Conservation (phyloP, 2,329 filamentous ascomycete genomes). For the Trichophaea hybrida region DNA sequence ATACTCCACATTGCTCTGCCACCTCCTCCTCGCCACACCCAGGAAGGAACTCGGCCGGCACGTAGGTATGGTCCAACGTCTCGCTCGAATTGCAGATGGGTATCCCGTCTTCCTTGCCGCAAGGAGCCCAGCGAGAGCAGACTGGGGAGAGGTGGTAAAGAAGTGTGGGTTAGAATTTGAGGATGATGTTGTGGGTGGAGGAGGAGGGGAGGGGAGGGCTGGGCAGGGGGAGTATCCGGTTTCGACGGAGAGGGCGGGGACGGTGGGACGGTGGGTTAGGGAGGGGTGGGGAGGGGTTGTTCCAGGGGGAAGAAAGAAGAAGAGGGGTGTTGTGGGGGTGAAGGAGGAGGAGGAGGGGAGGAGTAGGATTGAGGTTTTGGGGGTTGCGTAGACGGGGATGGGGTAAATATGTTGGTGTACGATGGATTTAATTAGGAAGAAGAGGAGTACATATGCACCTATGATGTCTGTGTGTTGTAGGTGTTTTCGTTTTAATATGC, state of each 20-base stretch:
- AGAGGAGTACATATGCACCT: too few species aligned
- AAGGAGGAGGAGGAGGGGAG: neutral
- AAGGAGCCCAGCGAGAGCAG: slow-evolving; percentile 55
- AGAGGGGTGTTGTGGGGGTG: neutral
- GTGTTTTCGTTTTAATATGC: too few species aligned
- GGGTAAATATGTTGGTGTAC: too few species aligned
- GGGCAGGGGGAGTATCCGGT: slow-evolving; percentile 47
- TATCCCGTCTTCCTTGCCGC: slow-evolving; percentile 67
- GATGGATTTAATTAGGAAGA: too few species aligned
- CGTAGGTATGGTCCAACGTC: slow-evolving; percentile 64
- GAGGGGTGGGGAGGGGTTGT: slow-evolving; percentile 31
- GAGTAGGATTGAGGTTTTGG: neutral
- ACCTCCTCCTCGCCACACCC: slow-evolving; percentile 66
- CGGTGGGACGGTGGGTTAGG: slow-evolving; percentile 54
- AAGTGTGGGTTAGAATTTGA: slow-evolving; percentile 38
- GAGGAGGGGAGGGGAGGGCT: slow-evolving; percentile 4
- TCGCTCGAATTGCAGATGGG: slow-evolving; percentile 59
- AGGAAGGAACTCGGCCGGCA: slow-evolving; percentile 63
- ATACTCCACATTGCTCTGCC: slow-evolving; percentile 62
- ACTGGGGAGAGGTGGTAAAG: slow-evolving; percentile 65
- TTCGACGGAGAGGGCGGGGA: slow-evolving; percentile 52
- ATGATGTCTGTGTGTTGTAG: too few species aligned
- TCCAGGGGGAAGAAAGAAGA: neutral
- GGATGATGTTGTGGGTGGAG: slow-evolving; percentile 16
- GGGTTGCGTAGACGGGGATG: neutral